phyloP scores from a whole-genome alignment of 306 rosid genomes.

The Mucuna pruriens region DNA sequence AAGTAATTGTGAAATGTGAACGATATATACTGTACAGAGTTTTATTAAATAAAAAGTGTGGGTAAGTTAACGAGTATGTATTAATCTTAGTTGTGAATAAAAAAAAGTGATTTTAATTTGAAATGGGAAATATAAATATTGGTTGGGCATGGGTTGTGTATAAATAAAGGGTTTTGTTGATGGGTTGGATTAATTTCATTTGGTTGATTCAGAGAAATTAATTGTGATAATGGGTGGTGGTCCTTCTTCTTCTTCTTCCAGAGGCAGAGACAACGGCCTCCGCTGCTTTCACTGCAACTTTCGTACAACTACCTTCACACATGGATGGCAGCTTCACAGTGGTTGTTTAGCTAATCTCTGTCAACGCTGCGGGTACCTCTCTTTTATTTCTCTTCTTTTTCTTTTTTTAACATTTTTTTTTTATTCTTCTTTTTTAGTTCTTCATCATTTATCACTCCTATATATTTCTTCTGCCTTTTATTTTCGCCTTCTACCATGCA shows the following conservation, averaged over 20 bases:
- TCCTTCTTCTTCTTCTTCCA: neutral
- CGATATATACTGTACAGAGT: no score
- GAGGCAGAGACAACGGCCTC: neutral
- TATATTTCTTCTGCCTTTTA: no score
- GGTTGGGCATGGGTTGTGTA: neutral
- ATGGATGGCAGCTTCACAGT: constrained; percentile 36
- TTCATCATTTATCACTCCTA: neutral
- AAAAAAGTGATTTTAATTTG: neutral
- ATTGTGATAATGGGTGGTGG: neutral
- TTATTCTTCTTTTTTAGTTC: neutral
- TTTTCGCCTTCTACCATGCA: no score
- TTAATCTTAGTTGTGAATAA: no score
- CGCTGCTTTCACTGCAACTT: constrained; percentile 42
- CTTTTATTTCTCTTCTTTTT: neutral
- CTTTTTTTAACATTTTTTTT: no score
- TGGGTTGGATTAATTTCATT: no score
- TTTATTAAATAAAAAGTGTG: no score
- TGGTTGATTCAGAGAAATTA: no score
- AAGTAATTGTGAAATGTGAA: no score
- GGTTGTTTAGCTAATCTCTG: constrained; percentile 41
- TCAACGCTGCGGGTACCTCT: constrained; percentile 40
- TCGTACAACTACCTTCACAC: neutral
- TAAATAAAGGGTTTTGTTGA: no score
- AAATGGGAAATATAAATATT: neutral
- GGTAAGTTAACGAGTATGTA: no score